Percentiles rank a stretch among this genome's conserved stretches.
Evolutionary conservation across 495 filamentous ascomycete genomes (phyloP).

Genomic region (Jackrogersella minutella): DNA sequence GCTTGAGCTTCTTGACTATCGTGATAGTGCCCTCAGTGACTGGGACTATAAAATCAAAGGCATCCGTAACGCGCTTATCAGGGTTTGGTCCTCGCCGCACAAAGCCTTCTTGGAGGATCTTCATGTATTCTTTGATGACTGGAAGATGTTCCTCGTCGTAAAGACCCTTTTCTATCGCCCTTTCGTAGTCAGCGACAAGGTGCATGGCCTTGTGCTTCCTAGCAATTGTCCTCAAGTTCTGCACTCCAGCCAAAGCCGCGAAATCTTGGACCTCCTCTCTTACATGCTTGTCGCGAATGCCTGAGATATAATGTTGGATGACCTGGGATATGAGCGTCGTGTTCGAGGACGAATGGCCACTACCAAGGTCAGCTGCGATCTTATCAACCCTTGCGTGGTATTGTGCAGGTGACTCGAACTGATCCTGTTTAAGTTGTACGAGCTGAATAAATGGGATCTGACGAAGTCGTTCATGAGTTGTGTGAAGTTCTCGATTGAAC

Average conservation of each 20-base stretch:
- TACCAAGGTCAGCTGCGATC: slow-evolving; percentile 48
- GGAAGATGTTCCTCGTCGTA: slow-evolving; percentile 45
- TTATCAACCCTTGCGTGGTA: slow-evolving; percentile 53
- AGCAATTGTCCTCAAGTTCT: slow-evolving; percentile 44
- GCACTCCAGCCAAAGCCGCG: slow-evolving; percentile 15
- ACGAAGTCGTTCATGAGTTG: slow-evolving; percentile 52
- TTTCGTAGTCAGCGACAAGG: slow-evolving; percentile 57
- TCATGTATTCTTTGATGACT: slow-evolving; percentile 53
- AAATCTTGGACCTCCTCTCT: slow-evolving; percentile 51
- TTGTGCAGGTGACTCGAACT: slow-evolving; percentile 52
- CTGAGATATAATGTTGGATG: slow-evolving; percentile 53
- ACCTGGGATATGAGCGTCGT: slow-evolving; percentile 33
- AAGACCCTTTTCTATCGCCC: slow-evolving; percentile 51
- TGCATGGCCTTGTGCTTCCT: slow-evolving; percentile 57
- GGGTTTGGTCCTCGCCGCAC: slow-evolving; percentile 31
- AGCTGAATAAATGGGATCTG: slow-evolving; percentile 57
- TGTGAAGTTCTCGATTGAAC: slow-evolving; percentile 58
- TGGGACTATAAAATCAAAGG: slow-evolving; percentile 41
- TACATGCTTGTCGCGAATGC: slow-evolving; percentile 50
- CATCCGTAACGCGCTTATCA: not conserved
- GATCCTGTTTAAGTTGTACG: slow-evolving; percentile 54
- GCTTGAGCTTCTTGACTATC: slow-evolving; percentile 46
- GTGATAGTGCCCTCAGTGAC: slow-evolving; percentile 22
- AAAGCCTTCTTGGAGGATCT: slow-evolving; percentile 43
- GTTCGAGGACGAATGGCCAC: slow-evolving; percentile 27